Evolutionary conservation across 305 asterid species (phyloP).

Genomic region (Salvia sclarea): DNA sequence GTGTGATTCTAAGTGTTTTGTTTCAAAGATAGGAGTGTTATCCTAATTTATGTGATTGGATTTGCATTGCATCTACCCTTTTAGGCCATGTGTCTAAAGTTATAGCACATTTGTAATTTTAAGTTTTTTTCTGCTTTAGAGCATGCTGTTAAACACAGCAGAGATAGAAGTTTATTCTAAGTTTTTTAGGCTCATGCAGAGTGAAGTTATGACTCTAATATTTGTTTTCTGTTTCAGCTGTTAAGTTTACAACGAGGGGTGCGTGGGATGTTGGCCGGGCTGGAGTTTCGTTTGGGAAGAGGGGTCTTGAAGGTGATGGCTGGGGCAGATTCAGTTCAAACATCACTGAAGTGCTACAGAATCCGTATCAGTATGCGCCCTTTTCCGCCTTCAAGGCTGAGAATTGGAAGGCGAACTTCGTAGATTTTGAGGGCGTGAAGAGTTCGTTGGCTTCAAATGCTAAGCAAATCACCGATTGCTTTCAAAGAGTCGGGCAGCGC

Average conservation of each 20-base stretch:
- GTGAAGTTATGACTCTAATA: neutral
- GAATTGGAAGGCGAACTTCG: slow-evolving; percentile 33
- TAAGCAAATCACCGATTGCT: slow-evolving; percentile 33
- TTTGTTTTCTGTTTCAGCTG: slow-evolving; percentile 47
- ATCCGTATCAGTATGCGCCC: neutral
- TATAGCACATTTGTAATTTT: too few species aligned
- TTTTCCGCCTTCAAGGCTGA: neutral
- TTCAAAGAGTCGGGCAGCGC: slow-evolving; percentile 36
- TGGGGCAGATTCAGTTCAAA: slow-evolving; percentile 41
- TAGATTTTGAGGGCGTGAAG: slow-evolving; percentile 36
- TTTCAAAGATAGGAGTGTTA: too few species aligned
- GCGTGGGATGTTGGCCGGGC: slow-evolving; percentile 38
- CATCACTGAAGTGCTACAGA: slow-evolving; percentile 25
- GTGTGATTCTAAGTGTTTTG: too few species aligned
- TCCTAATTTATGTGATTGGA: too few species aligned
- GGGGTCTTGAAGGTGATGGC: slow-evolving; percentile 36
- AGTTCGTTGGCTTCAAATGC: slow-evolving; percentile 34
- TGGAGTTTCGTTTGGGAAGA: slow-evolving; percentile 38
- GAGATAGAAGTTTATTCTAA: too few species aligned
- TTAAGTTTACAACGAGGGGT: slow-evolving; percentile 48
- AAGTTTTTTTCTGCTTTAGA: too few species aligned
- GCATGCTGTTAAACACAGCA: too few species aligned
- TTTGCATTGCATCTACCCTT: too few species aligned
- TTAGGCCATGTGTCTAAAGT: too few species aligned
- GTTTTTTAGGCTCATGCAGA: too few species aligned